Percentiles rank a stretch among this genome's conserved stretches.
Evolutionary conservation across 129 eudicot genomes (phyloP).

Genomic region (Ambrosia trifida): DNA sequence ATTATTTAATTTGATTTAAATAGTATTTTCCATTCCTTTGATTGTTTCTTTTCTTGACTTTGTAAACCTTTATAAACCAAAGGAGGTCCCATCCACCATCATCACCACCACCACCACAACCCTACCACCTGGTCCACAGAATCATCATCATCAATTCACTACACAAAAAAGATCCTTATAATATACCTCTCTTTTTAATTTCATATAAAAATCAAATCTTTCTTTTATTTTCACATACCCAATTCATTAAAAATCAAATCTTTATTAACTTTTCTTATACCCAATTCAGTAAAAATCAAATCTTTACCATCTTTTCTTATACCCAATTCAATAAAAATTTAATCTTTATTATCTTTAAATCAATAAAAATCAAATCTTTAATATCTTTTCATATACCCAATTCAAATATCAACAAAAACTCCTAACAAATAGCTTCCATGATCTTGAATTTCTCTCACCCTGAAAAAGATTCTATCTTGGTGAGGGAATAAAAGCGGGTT

Average conservation of each 20-base stretch:
- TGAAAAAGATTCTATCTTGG: constrained; percentile 32
- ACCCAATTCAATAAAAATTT: background rate
- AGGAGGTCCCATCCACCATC: constrained; percentile 34
- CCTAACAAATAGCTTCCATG: background rate
- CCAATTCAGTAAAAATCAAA: too few relatives aligned
- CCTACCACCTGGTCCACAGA: constrained; percentile 35
- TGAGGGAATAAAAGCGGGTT: constrained; percentile 18
- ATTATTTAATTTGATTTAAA: constrained; percentile 28
- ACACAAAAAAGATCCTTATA: constrained; percentile 30
- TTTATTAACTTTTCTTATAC: constrained; percentile 2
- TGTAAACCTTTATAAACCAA: constrained; percentile 24
- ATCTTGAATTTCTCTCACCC: constrained; percentile 32
- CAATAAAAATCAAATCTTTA: background rate
- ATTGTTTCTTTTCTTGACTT: constrained; percentile 38
- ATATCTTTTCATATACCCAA: background rate
- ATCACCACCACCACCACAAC: constrained; percentile 25
- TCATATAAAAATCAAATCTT: constrained; percentile 10
- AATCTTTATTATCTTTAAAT: constrained; percentile 17
- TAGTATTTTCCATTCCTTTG: constrained; percentile 28
- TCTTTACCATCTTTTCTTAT: background rate
- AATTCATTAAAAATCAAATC: background rate
- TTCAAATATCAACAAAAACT: constrained; percentile 29
- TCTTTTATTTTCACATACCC: constrained; percentile 17
- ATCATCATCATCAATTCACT: constrained; percentile 35
- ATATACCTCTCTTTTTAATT: constrained; percentile 8